A percentile compares a stretch with the other conserved stretches of the same genome.
phyloP scores from a whole-genome alignment of 202 grass and related monocot species.

The Zizania palustris region DNA sequence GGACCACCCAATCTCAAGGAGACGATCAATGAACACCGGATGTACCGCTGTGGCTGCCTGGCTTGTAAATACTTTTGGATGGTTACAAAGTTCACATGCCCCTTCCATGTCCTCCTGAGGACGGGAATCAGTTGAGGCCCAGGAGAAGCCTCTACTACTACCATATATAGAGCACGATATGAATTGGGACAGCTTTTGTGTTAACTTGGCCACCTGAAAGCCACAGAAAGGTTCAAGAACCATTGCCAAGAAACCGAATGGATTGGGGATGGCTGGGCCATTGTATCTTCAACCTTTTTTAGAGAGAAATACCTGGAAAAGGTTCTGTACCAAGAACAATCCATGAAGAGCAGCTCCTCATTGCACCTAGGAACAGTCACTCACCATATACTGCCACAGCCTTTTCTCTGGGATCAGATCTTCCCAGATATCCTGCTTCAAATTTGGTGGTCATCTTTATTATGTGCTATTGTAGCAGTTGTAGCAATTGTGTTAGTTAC shows the following conservation, averaged over 20 bases:
- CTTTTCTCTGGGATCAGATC: constrained; percentile 37
- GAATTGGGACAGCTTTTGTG: constrained; percentile 20
- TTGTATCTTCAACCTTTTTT: constrained; percentile 17
- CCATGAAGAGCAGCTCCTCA: constrained; percentile 48
- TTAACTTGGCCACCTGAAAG: constrained; percentile 31
- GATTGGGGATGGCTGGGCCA: constrained; percentile 39
- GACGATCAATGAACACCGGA: constrained; percentile 11
- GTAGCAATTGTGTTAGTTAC: no score
- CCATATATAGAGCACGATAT: constrained; percentile 42
- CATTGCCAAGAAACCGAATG: constrained; percentile 17
- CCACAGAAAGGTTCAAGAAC: constrained; percentile 47
- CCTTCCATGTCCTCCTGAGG: constrained; percentile 33
- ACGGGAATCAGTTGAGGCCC: constrained; percentile 43
- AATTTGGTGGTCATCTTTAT: constrained; percentile 31
- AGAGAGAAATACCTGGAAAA: constrained; percentile 33
- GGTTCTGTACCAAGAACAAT: constrained; percentile 49
- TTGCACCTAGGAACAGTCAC: constrained; percentile 23
- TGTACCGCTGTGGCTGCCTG: constrained; percentile 30
- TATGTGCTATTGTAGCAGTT: neutral
- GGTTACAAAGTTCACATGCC: constrained; percentile 61
- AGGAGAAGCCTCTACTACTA: constrained; percentile 51
- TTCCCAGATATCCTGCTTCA: constrained; percentile 28
- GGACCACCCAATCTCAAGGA: constrained; percentile 44
- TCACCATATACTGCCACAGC: constrained; percentile 27
- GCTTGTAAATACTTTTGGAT: constrained; percentile 44